Conservation (phyloP, 257 asterid genomes). For the Cruciata laevipes region DNA sequence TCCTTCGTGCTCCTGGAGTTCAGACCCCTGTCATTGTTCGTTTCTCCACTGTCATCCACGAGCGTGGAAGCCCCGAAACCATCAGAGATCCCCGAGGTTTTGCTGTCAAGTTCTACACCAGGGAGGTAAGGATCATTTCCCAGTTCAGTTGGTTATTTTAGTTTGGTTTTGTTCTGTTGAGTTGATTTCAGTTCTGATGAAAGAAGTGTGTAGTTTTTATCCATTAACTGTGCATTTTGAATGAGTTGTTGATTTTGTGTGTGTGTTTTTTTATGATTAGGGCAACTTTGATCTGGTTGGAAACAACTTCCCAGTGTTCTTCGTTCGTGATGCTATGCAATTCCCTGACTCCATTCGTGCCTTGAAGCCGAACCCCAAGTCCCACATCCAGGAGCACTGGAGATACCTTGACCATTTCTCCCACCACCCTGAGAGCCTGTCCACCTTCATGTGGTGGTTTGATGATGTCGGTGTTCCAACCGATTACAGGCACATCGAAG, state of each 20-base stretch:
- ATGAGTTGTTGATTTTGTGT: background rate
- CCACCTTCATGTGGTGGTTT: slow-evolving; percentile 75
- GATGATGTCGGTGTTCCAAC: slow-evolving; percentile 91
- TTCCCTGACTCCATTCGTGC: slow-evolving; percentile 92
- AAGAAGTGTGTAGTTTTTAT: background rate
- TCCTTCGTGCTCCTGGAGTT: slow-evolving; percentile 96
- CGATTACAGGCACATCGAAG: slow-evolving; percentile 97
- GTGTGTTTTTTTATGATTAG: slow-evolving; percentile 21
- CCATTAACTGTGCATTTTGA: background rate
- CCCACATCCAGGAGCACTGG: slow-evolving; percentile 97
- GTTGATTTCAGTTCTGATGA: background rate
- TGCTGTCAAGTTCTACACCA: slow-evolving; percentile 53
- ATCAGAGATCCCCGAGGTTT: slow-evolving; percentile 92
- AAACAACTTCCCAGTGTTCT: slow-evolving; percentile 92
- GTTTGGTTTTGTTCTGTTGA: too few relatives aligned
- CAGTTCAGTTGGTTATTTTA: too few relatives aligned
- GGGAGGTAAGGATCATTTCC: slow-evolving; percentile 32
- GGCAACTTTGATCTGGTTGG: slow-evolving; percentile 97
- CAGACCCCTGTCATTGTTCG: slow-evolving; percentile 90
- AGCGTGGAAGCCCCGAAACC: slow-evolving; percentile 98
- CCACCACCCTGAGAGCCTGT: slow-evolving; percentile 87
- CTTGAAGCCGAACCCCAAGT: slow-evolving; percentile 84
- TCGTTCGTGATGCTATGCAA: slow-evolving; percentile 85
- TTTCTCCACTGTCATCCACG: slow-evolving; percentile 94
- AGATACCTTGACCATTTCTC: slow-evolving; percentile 88